A percentile compares a stretch with the other conserved stretches of the same genome.
phyloP scores from a whole-genome alignment of 2,329 filamentous ascomycete species.

The Pseudonectria foliicola region DNA sequence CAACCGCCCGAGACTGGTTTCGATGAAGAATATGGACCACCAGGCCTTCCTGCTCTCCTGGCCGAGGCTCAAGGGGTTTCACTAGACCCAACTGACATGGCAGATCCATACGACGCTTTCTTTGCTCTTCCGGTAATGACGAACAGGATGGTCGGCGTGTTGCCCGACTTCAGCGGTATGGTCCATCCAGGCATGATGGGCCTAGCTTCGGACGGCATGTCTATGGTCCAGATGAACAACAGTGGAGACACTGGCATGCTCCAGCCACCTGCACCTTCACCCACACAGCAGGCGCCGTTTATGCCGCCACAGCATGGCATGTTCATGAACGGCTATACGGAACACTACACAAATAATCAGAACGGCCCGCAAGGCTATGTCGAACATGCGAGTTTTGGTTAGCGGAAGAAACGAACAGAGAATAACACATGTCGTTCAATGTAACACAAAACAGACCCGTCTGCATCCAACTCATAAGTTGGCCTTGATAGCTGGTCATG shows the following conservation, averaged over 20 bases:
- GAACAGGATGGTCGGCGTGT: constrained; percentile 8
- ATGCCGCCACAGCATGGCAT: constrained; percentile 15
- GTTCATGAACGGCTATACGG: constrained; percentile 13
- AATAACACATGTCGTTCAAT: not conserved
- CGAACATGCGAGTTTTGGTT: constrained; percentile 8
- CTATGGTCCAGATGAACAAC: constrained; percentile 10
- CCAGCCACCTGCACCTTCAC: constrained; percentile 6
- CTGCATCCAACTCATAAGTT: too few relatives aligned
- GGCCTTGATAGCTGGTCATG: too few relatives aligned
- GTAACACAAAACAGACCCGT: not conserved
- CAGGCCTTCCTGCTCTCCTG: constrained; percentile 21
- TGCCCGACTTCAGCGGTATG: constrained; percentile 11
- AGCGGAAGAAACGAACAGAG: not conserved
- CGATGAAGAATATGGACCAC: constrained; percentile 15
- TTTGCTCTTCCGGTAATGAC: constrained; percentile 15
- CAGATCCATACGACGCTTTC: constrained; percentile 15
- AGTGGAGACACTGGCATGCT: constrained; percentile 11
- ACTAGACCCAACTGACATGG: constrained; percentile 9
- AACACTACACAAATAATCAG: constrained; percentile 12
- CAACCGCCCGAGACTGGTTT: constrained; percentile 7
- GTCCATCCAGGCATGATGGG: constrained; percentile 8
- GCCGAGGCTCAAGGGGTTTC: constrained; percentile 18
- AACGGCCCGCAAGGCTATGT: constrained; percentile 8
- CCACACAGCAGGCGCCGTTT: constrained; percentile 10
- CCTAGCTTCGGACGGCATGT: constrained; percentile 6